Evolutionary conservation across 2,329 filamentous ascomycete species (phyloP).

Genomic region (Xylaria sp.): DNA sequence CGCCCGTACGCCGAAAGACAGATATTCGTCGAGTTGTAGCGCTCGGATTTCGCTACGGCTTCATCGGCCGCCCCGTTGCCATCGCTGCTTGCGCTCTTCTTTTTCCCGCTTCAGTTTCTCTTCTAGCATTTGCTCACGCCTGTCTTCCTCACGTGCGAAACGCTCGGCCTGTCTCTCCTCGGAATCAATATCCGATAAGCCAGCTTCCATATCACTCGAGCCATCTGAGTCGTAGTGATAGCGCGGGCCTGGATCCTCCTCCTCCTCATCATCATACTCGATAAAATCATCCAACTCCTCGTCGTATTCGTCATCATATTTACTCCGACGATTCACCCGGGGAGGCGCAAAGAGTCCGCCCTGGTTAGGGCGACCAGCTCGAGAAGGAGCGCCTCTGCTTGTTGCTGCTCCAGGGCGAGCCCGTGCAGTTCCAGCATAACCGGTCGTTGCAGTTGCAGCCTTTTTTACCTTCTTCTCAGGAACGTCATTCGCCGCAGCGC

Average conservation of each 20-base stretch:
- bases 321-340: constrained; percentile 26
- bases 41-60: constrained; percentile 3
- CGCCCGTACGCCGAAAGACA: constrained; percentile 17
- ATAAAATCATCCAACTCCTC: constrained; percentile 57
- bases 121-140: constrained; percentile 45
- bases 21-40: constrained; percentile 15
- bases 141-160: constrained; percentile 64
- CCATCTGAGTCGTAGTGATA: constrained; percentile 58
- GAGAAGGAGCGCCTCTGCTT: constrained; percentile 25
- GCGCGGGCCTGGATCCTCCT: constrained; percentile 37
- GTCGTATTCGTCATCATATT: constrained; percentile 58
- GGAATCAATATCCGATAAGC: constrained; percentile 64
- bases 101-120: constrained; percentile 31
- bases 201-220: constrained; percentile 75
- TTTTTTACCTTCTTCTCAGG: constrained; percentile 57
- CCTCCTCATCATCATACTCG: constrained; percentile 55
- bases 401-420: constrained; percentile 43
- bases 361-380: constrained; percentile 17
- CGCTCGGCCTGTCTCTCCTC: constrained; percentile 62
- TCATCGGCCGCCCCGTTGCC: constrained; percentile 18
- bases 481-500: constrained; percentile 34
- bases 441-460: constrained; percentile 56
- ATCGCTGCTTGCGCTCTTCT: constrained; percentile 29
- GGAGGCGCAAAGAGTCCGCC: constrained; percentile 37
- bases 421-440: constrained; percentile 60